Evolutionary conservation across 495 filamentous ascomycete genomes (phyloP).

Genomic region (Podospora didyma): DNA sequence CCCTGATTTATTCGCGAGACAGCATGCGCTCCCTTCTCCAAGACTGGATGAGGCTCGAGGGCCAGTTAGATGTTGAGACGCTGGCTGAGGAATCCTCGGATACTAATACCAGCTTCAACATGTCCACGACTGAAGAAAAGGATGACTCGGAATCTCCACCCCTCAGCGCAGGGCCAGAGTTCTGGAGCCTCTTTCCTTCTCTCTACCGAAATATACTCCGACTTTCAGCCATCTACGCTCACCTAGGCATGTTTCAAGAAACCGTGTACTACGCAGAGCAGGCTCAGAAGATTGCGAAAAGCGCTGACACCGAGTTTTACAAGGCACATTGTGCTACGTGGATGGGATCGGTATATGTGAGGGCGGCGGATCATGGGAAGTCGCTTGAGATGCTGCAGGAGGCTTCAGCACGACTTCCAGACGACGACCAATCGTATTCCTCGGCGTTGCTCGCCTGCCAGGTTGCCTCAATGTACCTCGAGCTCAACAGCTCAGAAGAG

Average conservation of each 20-base stretch:
- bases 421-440: conserved; percentile 42
- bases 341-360: conserved; percentile 61
- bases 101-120: conserved; percentile 21
- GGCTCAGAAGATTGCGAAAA: conserved; percentile 71
- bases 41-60: conserved; percentile 67
- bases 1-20: conserved; percentile 62
- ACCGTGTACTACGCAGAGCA: conserved; percentile 87
- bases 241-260: conserved; percentile 83
- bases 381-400: conserved; percentile 56
- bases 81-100: conserved; percentile 30
- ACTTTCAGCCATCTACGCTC: conserved; percentile 70
- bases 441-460: conserved; percentile 39
- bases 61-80: conserved; percentile 20
- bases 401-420: conserved; percentile 39
- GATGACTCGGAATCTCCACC: conserved; percentile 14
- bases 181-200: conserved; percentile 75
- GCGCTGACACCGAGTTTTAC: conserved; percentile 59
- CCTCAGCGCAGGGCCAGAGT: conserved; percentile 53
- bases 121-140: conserved; percentile 13
- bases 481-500: conserved; percentile 32
- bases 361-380: conserved; percentile 57
- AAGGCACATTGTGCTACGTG: conserved; percentile 51
- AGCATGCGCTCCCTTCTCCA: conserved; percentile 63
- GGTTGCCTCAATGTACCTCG: conserved; percentile 41
- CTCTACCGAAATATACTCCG: conserved; percentile 66